A percentile compares a stretch with the other conserved stretches of the same genome.
Conservation (phyloP, 1,284 basidiomycete species). For the Afroboletus lepidellus region DNA sequence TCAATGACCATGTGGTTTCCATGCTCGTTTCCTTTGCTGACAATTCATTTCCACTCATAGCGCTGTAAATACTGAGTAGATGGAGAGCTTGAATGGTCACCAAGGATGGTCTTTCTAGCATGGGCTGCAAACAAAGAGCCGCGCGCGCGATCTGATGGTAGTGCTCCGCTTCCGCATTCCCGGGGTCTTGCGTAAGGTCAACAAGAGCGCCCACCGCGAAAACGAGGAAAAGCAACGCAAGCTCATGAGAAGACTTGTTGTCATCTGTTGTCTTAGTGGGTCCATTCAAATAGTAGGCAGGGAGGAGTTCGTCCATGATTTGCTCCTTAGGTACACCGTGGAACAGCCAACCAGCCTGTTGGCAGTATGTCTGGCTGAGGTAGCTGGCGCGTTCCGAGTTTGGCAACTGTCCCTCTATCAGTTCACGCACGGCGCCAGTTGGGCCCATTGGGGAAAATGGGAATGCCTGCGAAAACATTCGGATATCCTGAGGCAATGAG, state of each 20-base stretch:
- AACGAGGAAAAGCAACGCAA: slow-evolving; percentile 61
- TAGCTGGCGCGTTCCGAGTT: slow-evolving; percentile 44
- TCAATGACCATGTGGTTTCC: slow-evolving; percentile 62
- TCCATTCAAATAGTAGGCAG: slow-evolving; percentile 37
- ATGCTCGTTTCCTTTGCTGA: slow-evolving; percentile 44
- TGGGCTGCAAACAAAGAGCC: slow-evolving; percentile 57
- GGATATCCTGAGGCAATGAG: slow-evolving; percentile 40
- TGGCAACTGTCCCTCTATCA: slow-evolving; percentile 55
- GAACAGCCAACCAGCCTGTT: slow-evolving; percentile 60
- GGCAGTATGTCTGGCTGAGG: slow-evolving; percentile 52
- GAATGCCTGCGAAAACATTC: slow-evolving; percentile 58
- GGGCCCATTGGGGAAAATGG: slow-evolving; percentile 63
- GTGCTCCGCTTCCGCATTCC: slow-evolving; percentile 50
- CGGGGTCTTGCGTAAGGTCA: slow-evolving; percentile 39
- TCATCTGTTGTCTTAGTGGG: slow-evolving; percentile 24
- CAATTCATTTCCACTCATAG: slow-evolving; percentile 44
- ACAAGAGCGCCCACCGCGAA: slow-evolving; percentile 61
- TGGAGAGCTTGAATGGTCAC: slow-evolving; percentile 65
- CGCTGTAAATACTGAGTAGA: slow-evolving; percentile 53
- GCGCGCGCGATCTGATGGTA: slow-evolving; percentile 61
- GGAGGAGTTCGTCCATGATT: slow-evolving; percentile 55
- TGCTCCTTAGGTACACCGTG: slow-evolving; percentile 49
- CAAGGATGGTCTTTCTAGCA: slow-evolving; percentile 64
- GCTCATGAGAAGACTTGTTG: slow-evolving; percentile 48
- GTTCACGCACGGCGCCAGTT: slow-evolving; percentile 42